A percentile compares a stretch with the other conserved stretches of the same genome.
These are phyloP conservation scores for Fraxinus pennsylvanica DNA, from an alignment of 257 asterid genomes.

Conservation along the genomic window DNA sequence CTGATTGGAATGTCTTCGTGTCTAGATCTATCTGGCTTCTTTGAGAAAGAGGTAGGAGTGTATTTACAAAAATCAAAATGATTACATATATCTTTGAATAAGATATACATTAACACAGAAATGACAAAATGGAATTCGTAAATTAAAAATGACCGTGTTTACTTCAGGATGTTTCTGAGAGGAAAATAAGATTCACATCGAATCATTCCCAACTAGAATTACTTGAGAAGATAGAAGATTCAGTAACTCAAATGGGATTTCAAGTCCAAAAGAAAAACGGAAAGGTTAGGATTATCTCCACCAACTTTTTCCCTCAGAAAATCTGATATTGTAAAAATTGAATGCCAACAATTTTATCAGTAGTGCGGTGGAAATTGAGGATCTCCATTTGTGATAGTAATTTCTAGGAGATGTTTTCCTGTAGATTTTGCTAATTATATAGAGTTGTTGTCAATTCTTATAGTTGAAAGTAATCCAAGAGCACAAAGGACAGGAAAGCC, in stretches of 20 bases:
- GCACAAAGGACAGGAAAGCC: slow-evolving; percentile 48
- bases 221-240: slow-evolving; percentile 72
- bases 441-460: neutral
- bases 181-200: slow-evolving; percentile 90
- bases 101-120: neutral
- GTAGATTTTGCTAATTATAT: neutral
- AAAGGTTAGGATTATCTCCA: slow-evolving; percentile 53
- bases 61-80: neutral
- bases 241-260: slow-evolving; percentile 70
- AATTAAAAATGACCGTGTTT: neutral
- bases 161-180: slow-evolving; percentile 80
- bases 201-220: slow-evolving; percentile 69
- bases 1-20: slow-evolving; percentile 93
- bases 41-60: slow-evolving; percentile 73
- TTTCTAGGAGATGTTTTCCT: neutral
- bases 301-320: neutral
- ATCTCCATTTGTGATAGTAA: neutral
- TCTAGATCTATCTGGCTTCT: slow-evolving; percentile 91
- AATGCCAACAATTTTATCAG: neutral
- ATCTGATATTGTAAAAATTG: neutral
- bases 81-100: neutral
- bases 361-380: neutral
- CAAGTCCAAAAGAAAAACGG: slow-evolving; percentile 79
- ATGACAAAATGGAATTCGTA: neutral
- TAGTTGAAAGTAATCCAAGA: slow-evolving; percentile 72